Conservation (phyloP, 305 asterid species). For the Fraxinus latifolia region DNA sequence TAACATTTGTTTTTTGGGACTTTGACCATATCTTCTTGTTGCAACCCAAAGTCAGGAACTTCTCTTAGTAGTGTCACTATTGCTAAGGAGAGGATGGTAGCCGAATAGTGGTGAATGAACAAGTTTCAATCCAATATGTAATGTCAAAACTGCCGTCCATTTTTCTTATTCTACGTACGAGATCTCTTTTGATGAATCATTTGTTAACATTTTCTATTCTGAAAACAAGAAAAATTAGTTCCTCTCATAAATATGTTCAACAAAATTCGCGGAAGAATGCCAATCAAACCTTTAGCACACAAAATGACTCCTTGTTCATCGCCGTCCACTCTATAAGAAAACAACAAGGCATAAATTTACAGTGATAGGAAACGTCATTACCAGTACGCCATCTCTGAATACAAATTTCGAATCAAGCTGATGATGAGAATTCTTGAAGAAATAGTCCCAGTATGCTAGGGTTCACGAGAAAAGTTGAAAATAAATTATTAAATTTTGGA, state of each 20-base stretch:
- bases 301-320: constrained; percentile 34
- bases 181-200: too few relatives aligned
- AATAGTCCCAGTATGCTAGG: too few relatives aligned
- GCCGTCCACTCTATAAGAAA: constrained; percentile 70
- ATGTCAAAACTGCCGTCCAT: too few relatives aligned
- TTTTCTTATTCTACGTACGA: too few relatives aligned
- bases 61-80: background rate
- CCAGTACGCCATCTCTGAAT: constrained; percentile 61
- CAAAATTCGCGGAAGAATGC: constrained; percentile 45
- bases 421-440: constrained; percentile 4
- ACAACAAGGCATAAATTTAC: constrained; percentile 81
- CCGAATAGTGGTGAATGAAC: too few relatives aligned
- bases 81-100: background rate
- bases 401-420: constrained; percentile 33
- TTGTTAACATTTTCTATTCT: too few relatives aligned
- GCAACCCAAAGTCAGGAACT: background rate
- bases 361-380: constrained; percentile 45
- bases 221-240: too few relatives aligned
- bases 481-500: too few relatives aligned
- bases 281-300: background rate
- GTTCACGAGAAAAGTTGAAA: too few relatives aligned
- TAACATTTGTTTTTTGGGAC: too few relatives aligned
- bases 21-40: background rate
- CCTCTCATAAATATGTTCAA: constrained; percentile 8
- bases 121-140: too few relatives aligned